A percentile compares a stretch with the other conserved stretches of the same genome.
phyloP scores from a whole-genome alignment of 176 grass and related monocot species.

The Elymus sibiricus region DNA sequence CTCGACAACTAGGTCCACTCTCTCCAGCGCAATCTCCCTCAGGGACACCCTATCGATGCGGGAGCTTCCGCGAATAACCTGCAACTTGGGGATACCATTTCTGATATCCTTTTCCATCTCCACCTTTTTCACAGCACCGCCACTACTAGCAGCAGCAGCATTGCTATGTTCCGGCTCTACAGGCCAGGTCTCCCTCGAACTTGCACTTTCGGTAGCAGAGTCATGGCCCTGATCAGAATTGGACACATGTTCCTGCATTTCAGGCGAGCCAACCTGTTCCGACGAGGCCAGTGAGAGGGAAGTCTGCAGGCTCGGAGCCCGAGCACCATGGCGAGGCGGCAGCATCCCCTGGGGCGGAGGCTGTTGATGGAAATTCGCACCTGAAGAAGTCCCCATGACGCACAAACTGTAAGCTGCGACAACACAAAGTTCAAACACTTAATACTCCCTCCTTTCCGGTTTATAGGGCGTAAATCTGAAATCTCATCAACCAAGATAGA shows the following conservation, averaged over 20 bases:
- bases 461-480: no score
- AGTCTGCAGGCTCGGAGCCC: conserved; percentile 58
- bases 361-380: conserved; percentile 66
- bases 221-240: conserved; percentile 84
- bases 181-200: conserved; percentile 90
- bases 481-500: no score
- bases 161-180: conserved; percentile 53
- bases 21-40: conserved; percentile 75
- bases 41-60: conserved; percentile 45
- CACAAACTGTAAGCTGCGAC: conserved; percentile 19
- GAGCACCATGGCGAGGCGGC: conserved; percentile 41
- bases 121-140: conserved; percentile 28
- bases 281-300: conserved; percentile 85
- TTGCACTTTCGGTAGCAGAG: conserved; percentile 88
- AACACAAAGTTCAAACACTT: neutral
- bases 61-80: conserved; percentile 51
- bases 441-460: no score
- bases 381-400: conserved; percentile 75
- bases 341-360: conserved; percentile 61
- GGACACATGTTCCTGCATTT: conserved; percentile 74
- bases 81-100: conserved; percentile 53
- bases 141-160: neutral
- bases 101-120: conserved; percentile 65
- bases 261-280: conserved; percentile 69
- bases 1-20: conserved; percentile 71